These are phyloP conservation scores for Penicillium sp. DNA, from an alignment of 2,329 filamentous ascomycete genomes.

Conservation along the genomic window DNA sequence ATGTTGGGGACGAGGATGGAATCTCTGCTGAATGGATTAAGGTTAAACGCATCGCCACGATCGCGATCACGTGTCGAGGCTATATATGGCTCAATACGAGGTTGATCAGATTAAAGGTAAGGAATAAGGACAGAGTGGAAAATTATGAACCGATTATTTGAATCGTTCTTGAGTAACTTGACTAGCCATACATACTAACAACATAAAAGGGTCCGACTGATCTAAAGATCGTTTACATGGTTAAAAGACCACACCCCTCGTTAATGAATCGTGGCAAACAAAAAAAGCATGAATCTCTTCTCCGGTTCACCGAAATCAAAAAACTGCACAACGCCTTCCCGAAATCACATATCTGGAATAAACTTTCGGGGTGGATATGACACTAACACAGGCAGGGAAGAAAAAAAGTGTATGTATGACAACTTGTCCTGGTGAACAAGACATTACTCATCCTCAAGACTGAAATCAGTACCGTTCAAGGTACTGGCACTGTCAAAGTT, in stretches of 20 bases:
- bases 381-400: conserved; percentile 9
- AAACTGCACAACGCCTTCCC: conserved; percentile 12
- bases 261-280: neutral
- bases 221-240: conserved; percentile 3
- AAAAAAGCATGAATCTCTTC: neutral
- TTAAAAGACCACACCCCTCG: neutral
- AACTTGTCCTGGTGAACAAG: neutral
- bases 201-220: conserved; percentile 1
- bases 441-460: conserved; percentile 31
- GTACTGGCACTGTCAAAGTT: conserved; percentile 37
- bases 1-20: neutral
- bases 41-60: conserved; percentile 7
- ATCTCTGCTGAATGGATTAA: neutral
- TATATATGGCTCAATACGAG: neutral
- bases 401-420: conserved; percentile 1
- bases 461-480: conserved; percentile 33
- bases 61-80: conserved; percentile 3
- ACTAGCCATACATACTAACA: conserved; percentile 10
- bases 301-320: conserved; percentile 8
- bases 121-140: neutral
- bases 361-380: conserved; percentile 6
- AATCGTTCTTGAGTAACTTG: conserved; percentile 1
- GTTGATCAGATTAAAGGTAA: neutral
- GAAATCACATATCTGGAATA: conserved; percentile 4
- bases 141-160: neutral